A percentile compares a stretch with the other conserved stretches of the same genome.
Conservation (phyloP, 2,329 filamentous ascomycete species). For the Coniella lustricola region DNA sequence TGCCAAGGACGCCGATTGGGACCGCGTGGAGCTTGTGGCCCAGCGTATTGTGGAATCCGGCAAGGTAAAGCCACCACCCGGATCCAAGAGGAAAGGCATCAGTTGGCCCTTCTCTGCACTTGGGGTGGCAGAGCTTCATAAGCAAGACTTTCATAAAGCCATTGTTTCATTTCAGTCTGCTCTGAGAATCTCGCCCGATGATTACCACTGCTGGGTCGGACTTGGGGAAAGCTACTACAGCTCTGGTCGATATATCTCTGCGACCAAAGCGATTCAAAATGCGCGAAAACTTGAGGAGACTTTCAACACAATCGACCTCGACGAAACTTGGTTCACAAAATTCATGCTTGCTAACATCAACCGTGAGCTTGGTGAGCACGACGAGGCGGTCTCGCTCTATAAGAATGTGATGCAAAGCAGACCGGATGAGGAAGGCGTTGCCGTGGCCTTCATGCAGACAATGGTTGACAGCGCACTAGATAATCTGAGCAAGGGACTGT, state of each 20-base stretch:
- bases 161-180: slow-evolving; percentile 90
- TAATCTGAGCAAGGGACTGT: slow-evolving; percentile 74
- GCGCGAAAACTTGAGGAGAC: slow-evolving; percentile 63
- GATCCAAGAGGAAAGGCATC: slow-evolving; percentile 85
- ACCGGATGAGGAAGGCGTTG: slow-evolving; percentile 74
- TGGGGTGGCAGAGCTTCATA: slow-evolving; percentile 90
- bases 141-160: slow-evolving; percentile 80
- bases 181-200: slow-evolving; percentile 70
- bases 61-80: slow-evolving; percentile 80
- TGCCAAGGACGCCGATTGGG: slow-evolving; percentile 89
- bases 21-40: slow-evolving; percentile 87
- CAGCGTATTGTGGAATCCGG: slow-evolving; percentile 92
- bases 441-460: slow-evolving; percentile 81
- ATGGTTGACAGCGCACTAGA: slow-evolving; percentile 74
- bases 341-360: slow-evolving; percentile 97
- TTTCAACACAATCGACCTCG: slow-evolving; percentile 40
- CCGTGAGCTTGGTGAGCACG: slow-evolving; percentile 83
- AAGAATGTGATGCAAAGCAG: slow-evolving; percentile 61
- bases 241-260: slow-evolving; percentile 88
- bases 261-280: slow-evolving; percentile 81
- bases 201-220: slow-evolving; percentile 95
- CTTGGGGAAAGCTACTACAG: slow-evolving; percentile 96
- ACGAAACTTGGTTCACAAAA: slow-evolving; percentile 87
- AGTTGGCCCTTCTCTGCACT: slow-evolving; percentile 96
- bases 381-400: slow-evolving; percentile 74